phyloP scores from a whole-genome alignment of 805 yeast species.

The Ogataea siamensis region DNA sequence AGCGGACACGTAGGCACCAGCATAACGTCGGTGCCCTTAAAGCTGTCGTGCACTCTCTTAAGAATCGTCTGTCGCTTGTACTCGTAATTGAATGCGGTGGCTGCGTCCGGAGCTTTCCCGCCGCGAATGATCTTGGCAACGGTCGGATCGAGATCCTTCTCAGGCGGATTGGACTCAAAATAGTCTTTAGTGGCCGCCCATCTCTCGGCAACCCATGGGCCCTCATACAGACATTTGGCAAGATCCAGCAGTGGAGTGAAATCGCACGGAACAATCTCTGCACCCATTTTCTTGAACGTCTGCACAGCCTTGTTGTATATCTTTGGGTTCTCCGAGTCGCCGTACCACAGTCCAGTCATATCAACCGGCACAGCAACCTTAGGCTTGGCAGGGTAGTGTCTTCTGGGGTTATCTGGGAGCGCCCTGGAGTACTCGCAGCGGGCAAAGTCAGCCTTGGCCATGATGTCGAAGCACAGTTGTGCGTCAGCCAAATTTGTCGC shows the following conservation, averaged over 20 bases:
- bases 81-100: constrained; percentile 80
- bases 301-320: constrained; percentile 63
- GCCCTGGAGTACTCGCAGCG: constrained; percentile 79
- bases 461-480: constrained; percentile 65
- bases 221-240: constrained; percentile 89
- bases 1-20: constrained; percentile 94
- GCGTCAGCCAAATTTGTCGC: constrained; percentile 79
- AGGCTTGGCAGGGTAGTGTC: constrained; percentile 56
- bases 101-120: constrained; percentile 78
- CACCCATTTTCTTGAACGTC: constrained; percentile 50
- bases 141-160: constrained; percentile 74
- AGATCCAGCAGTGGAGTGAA: constrained; percentile 74
- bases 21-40: constrained; percentile 66
- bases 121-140: constrained; percentile 72
- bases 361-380: constrained; percentile 73
- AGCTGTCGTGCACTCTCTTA: constrained; percentile 54
- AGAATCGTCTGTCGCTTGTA: constrained; percentile 81
- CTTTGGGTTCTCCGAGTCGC: constrained; percentile 73
- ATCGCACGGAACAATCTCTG: constrained; percentile 59
- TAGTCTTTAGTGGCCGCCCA: constrained; percentile 79
- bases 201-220: constrained; percentile 99
- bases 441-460: constrained; percentile 67
- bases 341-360: constrained; percentile 66
- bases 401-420: constrained; percentile 64
- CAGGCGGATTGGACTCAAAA: constrained; percentile 67